phyloP scores from a whole-genome alignment of 108 stramenopile species.

The Epithemia pelagica region DNA sequence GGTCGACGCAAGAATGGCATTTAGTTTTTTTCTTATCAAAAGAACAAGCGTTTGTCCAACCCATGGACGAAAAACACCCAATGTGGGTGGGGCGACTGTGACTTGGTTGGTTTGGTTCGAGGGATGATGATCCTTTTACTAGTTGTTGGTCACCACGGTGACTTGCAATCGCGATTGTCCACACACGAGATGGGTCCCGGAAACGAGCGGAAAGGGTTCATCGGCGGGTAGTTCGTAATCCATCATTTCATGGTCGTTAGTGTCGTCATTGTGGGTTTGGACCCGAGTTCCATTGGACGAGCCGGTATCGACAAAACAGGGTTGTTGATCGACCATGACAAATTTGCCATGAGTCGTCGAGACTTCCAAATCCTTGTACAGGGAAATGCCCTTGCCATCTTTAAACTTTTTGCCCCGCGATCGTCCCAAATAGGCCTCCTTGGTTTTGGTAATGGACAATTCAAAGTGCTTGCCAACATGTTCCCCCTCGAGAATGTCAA shows the following conservation, averaged over 20 bases:
- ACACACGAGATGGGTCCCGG: neutral
- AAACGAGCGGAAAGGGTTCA: neutral
- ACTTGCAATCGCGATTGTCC: conserved; percentile 1
- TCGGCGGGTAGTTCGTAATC: neutral
- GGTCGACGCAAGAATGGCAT: no score
- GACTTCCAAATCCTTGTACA: conserved; percentile 70
- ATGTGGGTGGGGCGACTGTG: no score
- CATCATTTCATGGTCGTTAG: neutral
- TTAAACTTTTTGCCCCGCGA: conserved; percentile 71
- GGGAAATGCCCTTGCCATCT: conserved; percentile 49
- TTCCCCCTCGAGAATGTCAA: conserved; percentile 50
- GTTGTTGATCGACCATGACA: conserved; percentile 21
- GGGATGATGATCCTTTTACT: no score
- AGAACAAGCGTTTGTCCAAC: no score
- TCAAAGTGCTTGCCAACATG: conserved; percentile 34
- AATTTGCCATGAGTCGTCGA: conserved; percentile 82
- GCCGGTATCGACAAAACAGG: conserved; percentile 67
- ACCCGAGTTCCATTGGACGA: conserved; percentile 71
- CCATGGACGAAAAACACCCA: no score
- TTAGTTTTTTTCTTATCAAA: no score
- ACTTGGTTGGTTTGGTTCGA: no score
- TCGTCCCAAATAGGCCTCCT: conserved; percentile 56
- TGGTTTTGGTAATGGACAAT: conserved; percentile 32
- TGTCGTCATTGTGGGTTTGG: conserved; percentile 10
- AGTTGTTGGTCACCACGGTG: neutral